Conservation (phyloP, 148 eudicot genomes). For the Chenopodium quinoa region DNA sequence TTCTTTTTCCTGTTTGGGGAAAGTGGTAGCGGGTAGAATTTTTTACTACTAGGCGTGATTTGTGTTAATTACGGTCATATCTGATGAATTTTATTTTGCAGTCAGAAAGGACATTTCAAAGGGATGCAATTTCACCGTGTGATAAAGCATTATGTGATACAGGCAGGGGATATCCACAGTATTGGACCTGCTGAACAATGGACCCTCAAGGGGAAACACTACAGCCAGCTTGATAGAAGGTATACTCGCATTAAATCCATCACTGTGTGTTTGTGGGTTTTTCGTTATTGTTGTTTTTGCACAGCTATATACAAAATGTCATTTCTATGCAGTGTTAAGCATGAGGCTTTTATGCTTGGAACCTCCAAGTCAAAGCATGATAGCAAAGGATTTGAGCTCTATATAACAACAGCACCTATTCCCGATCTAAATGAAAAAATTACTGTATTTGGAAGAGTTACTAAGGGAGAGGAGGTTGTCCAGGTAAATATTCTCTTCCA, state of each 20-base stretch:
- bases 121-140: conserved; percentile 91
- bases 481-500: conserved; percentile 49
- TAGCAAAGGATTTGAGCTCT: conserved; percentile 63
- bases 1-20: not conserved
- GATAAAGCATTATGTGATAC: conserved; percentile 85
- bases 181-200: conserved; percentile 74
- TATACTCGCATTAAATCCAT: conserved; percentile 17
- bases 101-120: conserved; percentile 79
- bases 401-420: conserved; percentile 88
- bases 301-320: conserved; percentile 8
- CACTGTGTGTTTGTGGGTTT: not conserved
- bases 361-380: conserved; percentile 73
- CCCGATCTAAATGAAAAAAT: conserved; percentile 86
- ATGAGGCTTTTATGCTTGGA: conserved; percentile 94
- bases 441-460: conserved; percentile 80
- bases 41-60: not conserved
- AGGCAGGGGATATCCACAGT: conserved; percentile 70
- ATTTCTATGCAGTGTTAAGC: conserved; percentile 64
- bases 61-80: not conserved
- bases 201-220: conserved; percentile 79
- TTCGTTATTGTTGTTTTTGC: not conserved
- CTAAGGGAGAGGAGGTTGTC: conserved; percentile 90
- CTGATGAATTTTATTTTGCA: conserved; percentile 37
- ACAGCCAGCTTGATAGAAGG: conserved; percentile 78
- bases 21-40: not conserved